Base-by-base conservation (phyloP, 257 asterid species). In the Apocynum venetum region DNA sequence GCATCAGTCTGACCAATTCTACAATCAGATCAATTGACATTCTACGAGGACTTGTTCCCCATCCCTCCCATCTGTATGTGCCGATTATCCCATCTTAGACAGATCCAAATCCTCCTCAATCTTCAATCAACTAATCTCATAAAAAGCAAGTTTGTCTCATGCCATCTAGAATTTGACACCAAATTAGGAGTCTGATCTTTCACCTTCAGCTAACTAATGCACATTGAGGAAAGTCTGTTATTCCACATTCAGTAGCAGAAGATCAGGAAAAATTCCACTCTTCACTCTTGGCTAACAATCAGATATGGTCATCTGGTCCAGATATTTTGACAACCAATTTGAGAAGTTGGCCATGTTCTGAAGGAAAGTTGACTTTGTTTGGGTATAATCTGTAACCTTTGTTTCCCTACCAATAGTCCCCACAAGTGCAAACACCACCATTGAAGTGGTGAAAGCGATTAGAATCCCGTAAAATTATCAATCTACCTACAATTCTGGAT, bases 401-500 rank as follows among this genome's bases (percentile, higher is more conserved):
- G 19, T 20, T 20, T 66, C 71, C 59, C 84, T 84, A 96, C 97
- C 99, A 96, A 76, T 96, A 96, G 81, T 95, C 97, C 57, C 97
- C 97, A 86, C 99, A 95, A 79, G 93, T 89, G 77, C 99, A 95
- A n/a, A 71, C 79, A 41, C 98, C 99, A 46, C 79, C 90, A 72
- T 82, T 86, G 77, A 95, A 93, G 83, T 95, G 98, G 81, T 95
- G 98, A 88, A 95, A 95, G 52, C 99, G 94, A 82, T 95, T 91
- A 69, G 91, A 91, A 81, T 95, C 99, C 63, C 99, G 90, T 74
- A 95, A 72, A 69, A 95, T 87, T 72, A 93, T 93, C 88, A 85
- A 73, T 73, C 97, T 93, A 74, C 91, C 96, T 38, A 80, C 92
- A 78, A 96, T 88, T 86, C 86, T 96, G 14, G 99, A 89, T 31